Base-by-base conservation (phyloP, 257 asterid species). In the Gentiana macrophylla region DNA sequence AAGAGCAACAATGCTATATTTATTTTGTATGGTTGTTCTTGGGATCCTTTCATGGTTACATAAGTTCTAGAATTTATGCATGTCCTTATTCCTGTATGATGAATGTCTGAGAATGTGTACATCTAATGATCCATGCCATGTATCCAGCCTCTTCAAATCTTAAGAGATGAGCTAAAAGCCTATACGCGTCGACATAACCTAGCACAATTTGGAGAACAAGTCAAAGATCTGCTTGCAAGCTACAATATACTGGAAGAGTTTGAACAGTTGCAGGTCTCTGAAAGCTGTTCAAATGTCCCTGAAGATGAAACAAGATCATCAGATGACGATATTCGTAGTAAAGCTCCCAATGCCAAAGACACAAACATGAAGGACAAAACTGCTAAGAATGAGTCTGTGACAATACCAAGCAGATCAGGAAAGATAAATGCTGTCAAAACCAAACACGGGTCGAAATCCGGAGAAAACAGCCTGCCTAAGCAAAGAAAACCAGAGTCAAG, bases 151-250 rank as follows among this genome's bases (percentile, higher is more conserved):
- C 70, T 81, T 12, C 93, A 81, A 62, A 77, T 79, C 62, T 67
- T 87, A 72, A 80, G 78, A 49, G 94, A 84, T 5, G 97, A 87
- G 75, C 76, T 91, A 35, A 87, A 73, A 71, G 67, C 81, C 15
- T 91, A 87, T 56, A 74, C 65, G 51, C 84, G 67, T 2, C 75
- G 77, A 6, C 74, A 87, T 66, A 67, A 68, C 73, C 82, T 83
- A 49, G 61, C 80, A 8, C 82, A 70, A 49, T 75, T 76, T 9
- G 84, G 76, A 51, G 94, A 76, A 58, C 52, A 73, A 8, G 67
- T 77, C 70, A 91, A 81, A 63, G 87, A 79, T 64, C 66, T 91
- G 57, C 73, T 77, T 24, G 84, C 79, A 62, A 64, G 74, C 76
- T 91, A 91, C 54, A 79, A 76, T 63, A 81, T 87, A 10, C 36